Evolutionary conservation across 192 early-diverging fungal species (phyloP).

Genomic region (Mortierella antarctica): DNA sequence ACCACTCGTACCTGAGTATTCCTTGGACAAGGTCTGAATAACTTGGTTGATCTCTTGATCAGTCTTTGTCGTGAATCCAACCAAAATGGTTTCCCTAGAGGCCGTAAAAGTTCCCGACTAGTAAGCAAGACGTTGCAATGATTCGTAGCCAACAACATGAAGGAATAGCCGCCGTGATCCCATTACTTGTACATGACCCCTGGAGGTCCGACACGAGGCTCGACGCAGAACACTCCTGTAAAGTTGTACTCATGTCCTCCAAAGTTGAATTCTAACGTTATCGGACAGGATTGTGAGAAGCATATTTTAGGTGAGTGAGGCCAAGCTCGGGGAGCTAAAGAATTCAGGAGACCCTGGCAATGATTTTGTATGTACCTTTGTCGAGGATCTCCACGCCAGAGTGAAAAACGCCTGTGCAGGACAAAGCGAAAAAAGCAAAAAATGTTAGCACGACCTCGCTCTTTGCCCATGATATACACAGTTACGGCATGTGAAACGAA

Average conservation of each 20-base stretch:
- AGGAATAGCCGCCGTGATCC: not conserved
- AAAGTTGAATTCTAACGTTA: conserved; percentile 55
- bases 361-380: conserved; percentile 27
- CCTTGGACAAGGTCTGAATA: conserved; percentile 49
- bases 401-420: conserved; percentile 52
- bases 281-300: not conserved
- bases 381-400: conserved; percentile 55
- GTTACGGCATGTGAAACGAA: no score
- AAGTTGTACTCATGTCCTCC: conserved; percentile 57
- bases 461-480: no score
- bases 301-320: not conserved
- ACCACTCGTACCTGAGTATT: conserved; percentile 35
- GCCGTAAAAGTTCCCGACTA: not conserved
- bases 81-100: conserved; percentile 39
- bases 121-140: not conserved
- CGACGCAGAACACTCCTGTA: conserved; percentile 55
- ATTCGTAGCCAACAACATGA: not conserved
- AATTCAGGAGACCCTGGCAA: not conserved
- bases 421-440: not conserved
- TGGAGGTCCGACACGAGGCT: conserved; percentile 50
- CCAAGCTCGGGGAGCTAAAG: not conserved
- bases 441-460: not conserved
- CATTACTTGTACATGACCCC: conserved; percentile 56
- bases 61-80: conserved; percentile 47
- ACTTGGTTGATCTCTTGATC: conserved; percentile 44